phyloP scores from a whole-genome alignment of 371 early-diverging fungal species.

The Phascolomyces articulosus region DNA sequence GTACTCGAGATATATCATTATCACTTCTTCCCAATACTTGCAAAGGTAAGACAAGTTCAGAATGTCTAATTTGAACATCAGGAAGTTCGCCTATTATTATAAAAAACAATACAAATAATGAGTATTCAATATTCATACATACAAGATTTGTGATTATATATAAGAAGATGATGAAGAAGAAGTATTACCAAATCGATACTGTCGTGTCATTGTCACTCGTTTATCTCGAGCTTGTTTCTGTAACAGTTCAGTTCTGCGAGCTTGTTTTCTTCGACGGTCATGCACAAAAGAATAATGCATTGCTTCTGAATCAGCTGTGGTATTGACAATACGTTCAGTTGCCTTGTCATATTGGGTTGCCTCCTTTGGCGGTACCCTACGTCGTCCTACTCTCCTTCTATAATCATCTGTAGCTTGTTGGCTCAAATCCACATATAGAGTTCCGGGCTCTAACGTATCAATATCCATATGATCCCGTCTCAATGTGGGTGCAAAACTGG shows the following conservation, averaged over 20 bases:
- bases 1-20: constrained; percentile 61
- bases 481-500: not conserved
- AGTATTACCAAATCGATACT: constrained; percentile 61
- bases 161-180: not conserved
- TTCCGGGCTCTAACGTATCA: not conserved
- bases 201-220: constrained; percentile 60
- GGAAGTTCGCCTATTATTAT: constrained; percentile 67
- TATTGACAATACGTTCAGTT: constrained; percentile 19
- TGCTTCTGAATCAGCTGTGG: constrained; percentile 5
- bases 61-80: constrained; percentile 71
- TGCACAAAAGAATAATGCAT: constrained; percentile 11
- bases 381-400: not conserved
- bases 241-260: constrained; percentile 15
- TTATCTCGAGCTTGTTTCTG: constrained; percentile 55
- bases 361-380: not conserved
- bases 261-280: constrained; percentile 33
- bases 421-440: not conserved
- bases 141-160: too few relatives aligned
- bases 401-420: constrained; percentile 7
- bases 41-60: constrained; percentile 69
- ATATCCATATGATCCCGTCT: not conserved
- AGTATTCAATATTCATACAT: too few relatives aligned
- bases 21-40: constrained; percentile 65
- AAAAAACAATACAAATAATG: too few relatives aligned
- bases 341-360: not conserved